Percentiles rank a stretch among this genome's conserved stretches.
Conservation (phyloP, 2,329 filamentous ascomycete species). For the Pyrenochaeta sp. region DNA sequence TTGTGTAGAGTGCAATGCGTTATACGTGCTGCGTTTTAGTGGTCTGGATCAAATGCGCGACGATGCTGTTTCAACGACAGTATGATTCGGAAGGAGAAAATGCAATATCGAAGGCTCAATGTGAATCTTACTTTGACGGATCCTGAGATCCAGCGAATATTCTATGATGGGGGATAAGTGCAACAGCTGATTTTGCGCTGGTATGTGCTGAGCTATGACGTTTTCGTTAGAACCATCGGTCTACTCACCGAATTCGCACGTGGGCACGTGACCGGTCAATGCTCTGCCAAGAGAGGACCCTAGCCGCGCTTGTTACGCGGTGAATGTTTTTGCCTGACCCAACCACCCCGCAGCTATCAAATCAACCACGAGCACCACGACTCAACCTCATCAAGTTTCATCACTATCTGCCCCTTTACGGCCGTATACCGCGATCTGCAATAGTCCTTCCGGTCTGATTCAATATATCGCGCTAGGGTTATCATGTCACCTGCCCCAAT, state of each 20-base stretch:
- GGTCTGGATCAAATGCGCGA: too few species aligned
- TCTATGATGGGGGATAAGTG: too few species aligned
- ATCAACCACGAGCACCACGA: constrained; percentile 19
- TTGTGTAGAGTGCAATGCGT: too few species aligned
- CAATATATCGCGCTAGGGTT: constrained; percentile 33
- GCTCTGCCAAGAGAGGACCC: constrained; percentile 35
- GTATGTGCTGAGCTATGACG: constrained; percentile 8
- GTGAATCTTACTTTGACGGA: too few species aligned
- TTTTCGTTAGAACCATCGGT: constrained; percentile 11
- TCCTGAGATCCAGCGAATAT: too few species aligned
- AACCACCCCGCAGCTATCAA: constrained; percentile 32
- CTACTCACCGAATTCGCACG: constrained; percentile 14
- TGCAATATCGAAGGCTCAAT: too few species aligned
- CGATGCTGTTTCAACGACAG: too few species aligned
- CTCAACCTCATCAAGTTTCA: constrained; percentile 37
- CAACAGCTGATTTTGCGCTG: too few species aligned
- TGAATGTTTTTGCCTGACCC: constrained; percentile 48
- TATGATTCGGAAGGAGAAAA: too few species aligned
- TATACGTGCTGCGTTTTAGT: too few species aligned
- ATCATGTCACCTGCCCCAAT: constrained; percentile 48
- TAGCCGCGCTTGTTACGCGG: constrained; percentile 47
- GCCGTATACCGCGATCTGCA: constrained; percentile 11
- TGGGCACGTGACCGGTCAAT: constrained; percentile 39
- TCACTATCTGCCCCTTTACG: constrained; percentile 18
- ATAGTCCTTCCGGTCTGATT: constrained; percentile 14